Percentiles rank a stretch among this genome's conserved stretches.
phyloP scores from a whole-genome alignment of 805 yeast species.

The Ogataea ganodermae region DNA sequence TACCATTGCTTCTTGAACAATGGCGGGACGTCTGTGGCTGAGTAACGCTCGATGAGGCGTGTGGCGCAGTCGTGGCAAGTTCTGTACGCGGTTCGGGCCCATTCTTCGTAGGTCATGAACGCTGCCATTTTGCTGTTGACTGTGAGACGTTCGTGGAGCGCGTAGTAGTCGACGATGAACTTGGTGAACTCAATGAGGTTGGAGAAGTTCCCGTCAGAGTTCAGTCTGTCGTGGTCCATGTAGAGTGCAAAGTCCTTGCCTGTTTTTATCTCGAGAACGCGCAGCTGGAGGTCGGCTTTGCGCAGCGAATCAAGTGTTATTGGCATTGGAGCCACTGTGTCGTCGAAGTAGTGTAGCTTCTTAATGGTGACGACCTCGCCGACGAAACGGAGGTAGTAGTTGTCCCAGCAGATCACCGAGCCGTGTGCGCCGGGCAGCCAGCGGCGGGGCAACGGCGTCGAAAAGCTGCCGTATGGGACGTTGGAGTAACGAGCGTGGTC shows the following conservation, averaged over 20 bases:
- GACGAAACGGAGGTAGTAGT: constrained; percentile 27
- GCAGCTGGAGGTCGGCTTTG: constrained; percentile 31
- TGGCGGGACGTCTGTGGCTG: constrained; percentile 18
- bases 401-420: constrained; percentile 20
- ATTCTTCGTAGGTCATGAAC: constrained; percentile 27
- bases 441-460: constrained; percentile 29
- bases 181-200: constrained; percentile 19
- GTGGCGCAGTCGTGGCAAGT: constrained; percentile 28
- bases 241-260: constrained; percentile 23
- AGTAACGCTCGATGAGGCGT: constrained; percentile 18
- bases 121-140: constrained; percentile 34
- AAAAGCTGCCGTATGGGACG: constrained; percentile 24
- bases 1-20: constrained; percentile 27
- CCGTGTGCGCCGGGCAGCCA: constrained; percentile 20
- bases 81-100: constrained; percentile 25
- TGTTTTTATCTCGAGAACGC: constrained; percentile 25
- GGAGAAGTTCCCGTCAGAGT: constrained; percentile 15
- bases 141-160: constrained; percentile 30
- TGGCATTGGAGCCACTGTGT: constrained; percentile 16
- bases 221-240: constrained; percentile 21
- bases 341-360: constrained; percentile 30
- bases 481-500: constrained; percentile 28
- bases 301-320: constrained; percentile 21
- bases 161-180: constrained; percentile 19
- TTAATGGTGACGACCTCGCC: constrained; percentile 30